Evolutionary conservation across 2,329 filamentous ascomycete species (phyloP).

Genomic region (Apiospora malaysiana): DNA sequence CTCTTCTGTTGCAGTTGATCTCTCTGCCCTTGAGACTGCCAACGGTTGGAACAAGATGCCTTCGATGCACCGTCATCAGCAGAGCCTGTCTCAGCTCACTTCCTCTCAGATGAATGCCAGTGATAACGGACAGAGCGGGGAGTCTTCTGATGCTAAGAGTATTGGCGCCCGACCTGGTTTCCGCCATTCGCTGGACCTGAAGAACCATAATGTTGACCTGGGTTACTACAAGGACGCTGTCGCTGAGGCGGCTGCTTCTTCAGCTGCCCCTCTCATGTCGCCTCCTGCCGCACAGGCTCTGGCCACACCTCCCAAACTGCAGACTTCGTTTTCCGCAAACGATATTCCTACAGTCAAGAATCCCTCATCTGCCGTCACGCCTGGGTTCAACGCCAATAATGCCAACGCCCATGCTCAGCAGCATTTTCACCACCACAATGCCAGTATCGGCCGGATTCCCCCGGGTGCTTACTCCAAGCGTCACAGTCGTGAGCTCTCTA

Average conservation of each 20-base stretch:
- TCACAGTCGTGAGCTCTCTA: constrained; percentile 75
- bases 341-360: constrained; percentile 87
- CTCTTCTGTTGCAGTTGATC: constrained; percentile 80
- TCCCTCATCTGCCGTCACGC: constrained; percentile 49
- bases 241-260: constrained; percentile 42
- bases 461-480: constrained; percentile 68
- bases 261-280: constrained; percentile 43
- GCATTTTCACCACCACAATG: constrained; percentile 78
- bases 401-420: constrained; percentile 66
- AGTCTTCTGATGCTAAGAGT: constrained; percentile 50
- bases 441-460: constrained; percentile 80
- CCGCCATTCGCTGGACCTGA: constrained; percentile 65
- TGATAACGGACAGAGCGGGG: constrained; percentile 44
- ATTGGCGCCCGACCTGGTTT: constrained; percentile 56
- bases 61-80: constrained; percentile 71
- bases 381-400: constrained; percentile 38
- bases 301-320: constrained; percentile 74
- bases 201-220: constrained; percentile 44
- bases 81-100: constrained; percentile 58
- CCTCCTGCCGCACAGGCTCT: constrained; percentile 58
- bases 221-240: constrained; percentile 53
- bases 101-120: constrained; percentile 45
- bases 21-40: constrained; percentile 65
- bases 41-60: constrained; percentile 65
- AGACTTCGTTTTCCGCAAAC: constrained; percentile 88